Evolutionary conservation across 768 basidiomycete genomes (phyloP), one percentile per base, ranked within the genome.

Genomic region (Tulasnella sp.): DNA sequence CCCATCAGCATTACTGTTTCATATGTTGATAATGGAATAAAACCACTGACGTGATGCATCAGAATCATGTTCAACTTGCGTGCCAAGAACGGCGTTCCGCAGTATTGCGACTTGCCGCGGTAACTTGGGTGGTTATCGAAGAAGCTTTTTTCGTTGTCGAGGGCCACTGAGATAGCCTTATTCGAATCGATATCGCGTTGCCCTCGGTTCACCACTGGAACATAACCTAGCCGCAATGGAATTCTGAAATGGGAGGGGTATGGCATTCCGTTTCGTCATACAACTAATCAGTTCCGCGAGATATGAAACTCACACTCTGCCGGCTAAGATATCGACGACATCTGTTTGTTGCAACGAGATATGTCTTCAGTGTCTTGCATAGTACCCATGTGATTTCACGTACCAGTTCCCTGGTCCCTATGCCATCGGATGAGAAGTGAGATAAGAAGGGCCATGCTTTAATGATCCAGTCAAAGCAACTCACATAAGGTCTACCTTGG

Each of bases 281-380:
- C 48, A 48, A 19, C 34, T 38, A 15, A 15, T 38, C 7, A 38
- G 34, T 38, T 38, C 34, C 56, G 49, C 8, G 23, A 15, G n/a
- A 23, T 29, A 38, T 47, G 24, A 48, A 19, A 49, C 62, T 44
- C 45, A 64, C 63, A 99, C 83, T 51, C 96, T 84, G 8, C 96
- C 95, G 3, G 96, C 96, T 50, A 99, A 82, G 70, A 99, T 98
- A 72, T 99, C 96, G 27, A 99, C 93, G 34, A 99, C 96, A 70
- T 99, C 95, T 4, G 95, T 21, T n/a, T 19, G 24, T 23, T 38
- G 34, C 34, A 15, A 38, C 5, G 34, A 38, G 15, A 38, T 15
- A 48, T 5, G 47, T 23, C 19, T 5, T 38, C 34, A 38, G 34
- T 38, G 15, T 7, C 15, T 15, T 38, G 15, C 34, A 5, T 7